Conservation (phyloP, 1,284 basidiomycete species). For the Hemileia vastatrix region DNA sequence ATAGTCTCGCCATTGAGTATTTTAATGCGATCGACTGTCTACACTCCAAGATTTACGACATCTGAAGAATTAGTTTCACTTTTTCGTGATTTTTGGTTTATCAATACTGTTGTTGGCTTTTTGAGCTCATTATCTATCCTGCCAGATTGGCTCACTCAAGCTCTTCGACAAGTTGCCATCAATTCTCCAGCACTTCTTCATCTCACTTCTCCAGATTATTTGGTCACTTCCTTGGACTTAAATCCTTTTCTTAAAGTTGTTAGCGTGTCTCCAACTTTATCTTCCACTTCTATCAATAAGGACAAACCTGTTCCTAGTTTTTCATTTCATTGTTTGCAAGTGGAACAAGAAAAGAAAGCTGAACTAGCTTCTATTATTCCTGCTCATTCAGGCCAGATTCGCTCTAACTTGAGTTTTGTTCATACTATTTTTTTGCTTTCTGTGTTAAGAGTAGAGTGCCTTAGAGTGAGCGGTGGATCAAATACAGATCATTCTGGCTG, state of each 20-base stretch:
- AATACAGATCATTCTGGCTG: too few relatives aligned
- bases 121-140: conserved; percentile 50
- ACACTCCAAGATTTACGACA: conserved; percentile 48
- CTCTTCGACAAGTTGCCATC: conserved; percentile 67
- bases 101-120: conserved; percentile 75
- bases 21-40: conserved; percentile 78
- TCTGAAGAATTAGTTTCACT: conserved; percentile 61
- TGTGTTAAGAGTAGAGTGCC: conserved; percentile 79
- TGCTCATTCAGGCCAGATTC: conserved; percentile 61
- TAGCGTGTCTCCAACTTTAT: too few relatives aligned
- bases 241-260: conserved; percentile 65
- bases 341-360: conserved; percentile 26
- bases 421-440: conserved; percentile 79
- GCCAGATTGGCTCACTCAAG: conserved; percentile 19
- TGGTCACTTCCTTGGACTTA: conserved; percentile 83
- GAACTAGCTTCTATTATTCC: conserved; percentile 52
- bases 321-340: conserved; percentile 3
- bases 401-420: conserved; percentile 64
- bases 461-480: too few relatives aligned
- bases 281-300: too few relatives aligned
- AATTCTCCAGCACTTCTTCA: conserved; percentile 80
- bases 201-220: conserved; percentile 71
- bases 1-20: conserved; percentile 4
- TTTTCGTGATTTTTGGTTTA: conserved; percentile 91
- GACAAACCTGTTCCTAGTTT: too few relatives aligned